Evolutionary conservation across 108 stramenopile species (phyloP).

Genomic region (Cylindrotheca closterium): DNA sequence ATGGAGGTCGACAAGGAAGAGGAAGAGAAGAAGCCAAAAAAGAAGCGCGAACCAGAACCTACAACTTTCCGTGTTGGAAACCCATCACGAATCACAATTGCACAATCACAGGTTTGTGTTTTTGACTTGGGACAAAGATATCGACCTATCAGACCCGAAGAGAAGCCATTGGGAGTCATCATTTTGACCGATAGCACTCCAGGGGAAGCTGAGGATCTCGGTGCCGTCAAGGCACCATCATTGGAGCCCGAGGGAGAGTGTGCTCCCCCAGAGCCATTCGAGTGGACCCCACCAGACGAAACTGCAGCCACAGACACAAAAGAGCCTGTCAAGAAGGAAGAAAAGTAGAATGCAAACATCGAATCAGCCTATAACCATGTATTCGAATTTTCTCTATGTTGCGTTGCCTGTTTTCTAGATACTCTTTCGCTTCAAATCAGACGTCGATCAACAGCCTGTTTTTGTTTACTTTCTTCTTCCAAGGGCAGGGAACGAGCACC

Average conservation of each 20-base stretch:
- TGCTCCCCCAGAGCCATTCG: slow-evolving; percentile 85
- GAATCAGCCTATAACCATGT: no score
- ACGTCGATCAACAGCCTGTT: no score
- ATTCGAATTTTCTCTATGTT: no score
- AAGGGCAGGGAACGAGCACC: no score
- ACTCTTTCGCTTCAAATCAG: no score
- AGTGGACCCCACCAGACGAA: slow-evolving; percentile 72
- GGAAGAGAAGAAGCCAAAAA: slow-evolving; percentile 70
- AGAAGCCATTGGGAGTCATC: slow-evolving; percentile 79
- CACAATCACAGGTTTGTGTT: slow-evolving; percentile 68
- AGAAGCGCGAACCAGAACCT: slow-evolving; percentile 86
- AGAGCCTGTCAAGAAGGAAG: not conserved
- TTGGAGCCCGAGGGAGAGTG: slow-evolving; percentile 84
- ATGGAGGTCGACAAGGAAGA: slow-evolving; percentile 65
- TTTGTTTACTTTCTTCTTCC: no score
- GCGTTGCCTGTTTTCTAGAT: no score
- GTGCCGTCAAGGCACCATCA: slow-evolving; percentile 73
- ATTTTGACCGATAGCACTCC: slow-evolving; percentile 86
- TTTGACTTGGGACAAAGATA: slow-evolving; percentile 84
- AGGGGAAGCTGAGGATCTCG: slow-evolving; percentile 84
- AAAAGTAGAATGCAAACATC: not conserved
- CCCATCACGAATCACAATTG: slow-evolving; percentile 81
- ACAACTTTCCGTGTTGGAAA: slow-evolving; percentile 73
- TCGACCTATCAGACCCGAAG: slow-evolving; percentile 77
- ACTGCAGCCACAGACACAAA: slow-evolving; percentile 5